phyloP scores from a whole-genome alignment of 768 basidiomycete species.

The Fibroporia radiculosa region DNA sequence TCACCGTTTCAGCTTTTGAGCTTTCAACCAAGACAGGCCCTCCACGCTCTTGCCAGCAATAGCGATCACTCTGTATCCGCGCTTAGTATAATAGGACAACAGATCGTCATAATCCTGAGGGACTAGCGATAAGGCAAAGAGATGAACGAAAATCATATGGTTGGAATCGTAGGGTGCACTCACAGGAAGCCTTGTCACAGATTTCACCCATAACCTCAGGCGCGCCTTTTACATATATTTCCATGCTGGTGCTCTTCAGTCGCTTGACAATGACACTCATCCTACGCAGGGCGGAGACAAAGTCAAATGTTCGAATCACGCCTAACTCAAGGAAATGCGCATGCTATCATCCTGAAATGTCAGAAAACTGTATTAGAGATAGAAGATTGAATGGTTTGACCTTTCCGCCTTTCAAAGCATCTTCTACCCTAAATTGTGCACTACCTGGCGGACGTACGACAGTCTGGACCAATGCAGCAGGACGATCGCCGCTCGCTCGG shows the following conservation, averaged over 20 bases:
- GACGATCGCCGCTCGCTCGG: constrained; percentile 51
- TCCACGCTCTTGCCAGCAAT: constrained; percentile 96
- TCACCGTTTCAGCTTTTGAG: constrained; percentile 91
- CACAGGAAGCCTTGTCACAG: constrained; percentile 87
- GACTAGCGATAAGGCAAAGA: constrained; percentile 44
- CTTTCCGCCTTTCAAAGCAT: constrained; percentile 82
- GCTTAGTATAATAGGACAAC: constrained; percentile 91
- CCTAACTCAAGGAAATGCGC: constrained; percentile 97
- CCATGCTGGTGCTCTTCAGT: constrained; percentile 91
- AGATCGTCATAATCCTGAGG: constrained; percentile 95
- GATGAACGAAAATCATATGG: not conserved
- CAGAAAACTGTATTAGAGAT: no score
- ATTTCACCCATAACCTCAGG: constrained; percentile 97
- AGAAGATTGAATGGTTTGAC: constrained; percentile 31
- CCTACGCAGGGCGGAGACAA: constrained; percentile 83
- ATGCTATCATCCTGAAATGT: constrained; percentile 59
- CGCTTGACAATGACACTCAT: constrained; percentile 99
- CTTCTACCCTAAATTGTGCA: constrained; percentile 82
- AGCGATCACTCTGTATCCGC: constrained; percentile 96
- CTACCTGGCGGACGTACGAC: constrained; percentile 96
- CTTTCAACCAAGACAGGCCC: constrained; percentile 91
- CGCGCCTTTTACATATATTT: constrained; percentile 98
- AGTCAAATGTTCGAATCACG: constrained; percentile 94
- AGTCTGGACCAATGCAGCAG: constrained; percentile 88
- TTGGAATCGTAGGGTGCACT: constrained; percentile 25